A percentile compares a stretch with the other conserved stretches of the same genome.
Conservation (phyloP, 768 basidiomycete species). For the Hirschioporus abietinus region DNA sequence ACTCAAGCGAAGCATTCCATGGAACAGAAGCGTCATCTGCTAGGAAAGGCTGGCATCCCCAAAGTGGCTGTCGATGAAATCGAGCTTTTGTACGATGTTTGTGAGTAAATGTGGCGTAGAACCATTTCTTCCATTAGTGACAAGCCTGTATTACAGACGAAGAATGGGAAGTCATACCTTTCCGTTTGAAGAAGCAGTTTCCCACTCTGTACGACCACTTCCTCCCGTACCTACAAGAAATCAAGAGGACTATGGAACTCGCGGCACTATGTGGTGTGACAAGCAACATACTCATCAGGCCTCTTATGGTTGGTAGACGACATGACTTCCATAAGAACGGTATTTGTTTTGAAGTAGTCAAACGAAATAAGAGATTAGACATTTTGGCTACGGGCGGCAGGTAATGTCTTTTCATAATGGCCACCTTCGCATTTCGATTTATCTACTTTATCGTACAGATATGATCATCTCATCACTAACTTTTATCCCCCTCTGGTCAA, state of each 20-base stretch:
- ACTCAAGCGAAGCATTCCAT: constrained; percentile 57
- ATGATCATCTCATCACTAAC: constrained; percentile 62
- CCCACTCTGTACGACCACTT: constrained; percentile 46
- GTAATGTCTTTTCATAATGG: constrained; percentile 30
- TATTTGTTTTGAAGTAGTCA: constrained; percentile 68
- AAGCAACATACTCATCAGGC: constrained; percentile 60
- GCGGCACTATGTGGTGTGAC: constrained; percentile 58
- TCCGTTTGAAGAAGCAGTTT: constrained; percentile 55
- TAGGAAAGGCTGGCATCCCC: constrained; percentile 65
- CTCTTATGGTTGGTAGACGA: constrained; percentile 67
- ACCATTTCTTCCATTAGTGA: not conserved
- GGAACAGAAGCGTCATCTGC: constrained; percentile 62
- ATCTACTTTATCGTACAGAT: constrained; percentile 35
- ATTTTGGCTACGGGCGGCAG: constrained; percentile 79
- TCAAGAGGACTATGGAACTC: constrained; percentile 57
- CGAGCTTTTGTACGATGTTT: constrained; percentile 60
- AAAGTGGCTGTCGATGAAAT: constrained; percentile 68
- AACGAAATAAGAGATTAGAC: constrained; percentile 59
- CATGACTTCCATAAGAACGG: constrained; percentile 67
- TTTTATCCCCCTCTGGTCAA: constrained; percentile 54
- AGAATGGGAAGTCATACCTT: constrained; percentile 52
- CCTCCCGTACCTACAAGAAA: constrained; percentile 48
- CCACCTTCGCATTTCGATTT: not conserved
- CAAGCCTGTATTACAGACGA: constrained; percentile 39
- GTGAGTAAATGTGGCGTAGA: constrained; percentile 28